Conservation (phyloP, 1,139 yeast genomes). For the Lodderomyces theae region DNA sequence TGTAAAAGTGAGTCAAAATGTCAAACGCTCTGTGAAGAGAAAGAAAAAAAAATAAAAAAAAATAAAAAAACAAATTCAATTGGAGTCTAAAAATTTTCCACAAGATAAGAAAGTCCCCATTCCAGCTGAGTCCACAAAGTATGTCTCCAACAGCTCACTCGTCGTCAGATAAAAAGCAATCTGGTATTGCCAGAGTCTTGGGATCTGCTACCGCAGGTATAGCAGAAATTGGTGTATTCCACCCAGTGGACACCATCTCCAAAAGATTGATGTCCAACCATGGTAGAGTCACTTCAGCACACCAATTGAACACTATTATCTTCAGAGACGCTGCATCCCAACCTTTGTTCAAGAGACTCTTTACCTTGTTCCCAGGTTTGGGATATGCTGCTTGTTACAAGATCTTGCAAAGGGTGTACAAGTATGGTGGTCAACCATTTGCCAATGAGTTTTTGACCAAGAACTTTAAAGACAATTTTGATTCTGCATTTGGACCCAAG, state of each 20-base stretch:
- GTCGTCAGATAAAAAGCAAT: slow-evolving; percentile 72
- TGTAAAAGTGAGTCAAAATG: slow-evolving; percentile 2
- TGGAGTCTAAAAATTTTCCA: slow-evolving; percentile 7
- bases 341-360: slow-evolving; percentile 64
- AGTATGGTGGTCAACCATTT: slow-evolving; percentile 98
- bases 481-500: slow-evolving; percentile 79
- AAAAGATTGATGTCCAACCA: slow-evolving; percentile 97
- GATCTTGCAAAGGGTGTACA: slow-evolving; percentile 94
- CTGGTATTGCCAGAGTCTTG: slow-evolving; percentile 84
- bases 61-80: too few relatives aligned
- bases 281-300: slow-evolving; percentile 59
- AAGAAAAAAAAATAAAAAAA: neutral
- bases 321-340: slow-evolving; percentile 80
- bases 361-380: slow-evolving; percentile 93
- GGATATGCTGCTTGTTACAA: slow-evolving; percentile 98
- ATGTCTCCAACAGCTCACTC: slow-evolving; percentile 50
- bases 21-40: neutral
- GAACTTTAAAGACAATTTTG: slow-evolving; percentile 71
- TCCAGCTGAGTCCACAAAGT: neutral
- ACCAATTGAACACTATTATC: slow-evolving; percentile 78
- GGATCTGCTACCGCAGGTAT: slow-evolving; percentile 99
- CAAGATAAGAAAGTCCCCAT: neutral
- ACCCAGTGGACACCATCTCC: slow-evolving; percentile 97
- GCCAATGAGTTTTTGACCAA: slow-evolving; percentile 87
- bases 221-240: slow-evolving; percentile 94